Conservation (phyloP, 805 yeast species). For the Komagataella kurtzmanii region DNA sequence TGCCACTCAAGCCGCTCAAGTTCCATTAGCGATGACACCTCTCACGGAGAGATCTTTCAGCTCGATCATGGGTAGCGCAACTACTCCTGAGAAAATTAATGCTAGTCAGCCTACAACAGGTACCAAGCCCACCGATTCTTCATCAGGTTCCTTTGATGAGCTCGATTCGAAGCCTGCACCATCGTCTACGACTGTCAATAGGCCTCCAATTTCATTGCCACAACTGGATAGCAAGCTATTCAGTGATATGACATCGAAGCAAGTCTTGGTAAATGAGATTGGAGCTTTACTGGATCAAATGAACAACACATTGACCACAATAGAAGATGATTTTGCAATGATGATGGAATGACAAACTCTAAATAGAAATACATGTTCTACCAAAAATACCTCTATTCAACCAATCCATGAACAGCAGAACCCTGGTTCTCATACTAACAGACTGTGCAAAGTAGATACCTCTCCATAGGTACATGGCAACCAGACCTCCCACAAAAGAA, state of each 20-base stretch:
- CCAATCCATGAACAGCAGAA: slow-evolving; percentile 55
- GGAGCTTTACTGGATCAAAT: background rate
- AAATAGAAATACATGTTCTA: slow-evolving; percentile 11
- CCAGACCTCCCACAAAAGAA: slow-evolving; percentile 48
- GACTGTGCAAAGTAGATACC: slow-evolving; percentile 57
- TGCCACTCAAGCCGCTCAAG: slow-evolving; percentile 30
- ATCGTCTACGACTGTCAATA: background rate
- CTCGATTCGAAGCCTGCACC: background rate
- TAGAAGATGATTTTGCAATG: background rate
- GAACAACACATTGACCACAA: background rate
- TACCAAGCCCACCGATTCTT: background rate
- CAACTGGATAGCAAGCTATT: background rate
- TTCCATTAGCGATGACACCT: slow-evolving; percentile 70
- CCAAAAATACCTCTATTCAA: slow-evolving; percentile 46
- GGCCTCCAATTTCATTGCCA: background rate
- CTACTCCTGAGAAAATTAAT: background rate
- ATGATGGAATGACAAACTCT: background rate
- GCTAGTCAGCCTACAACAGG: background rate
- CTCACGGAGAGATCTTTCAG: slow-evolving; percentile 38
- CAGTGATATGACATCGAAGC: background rate
- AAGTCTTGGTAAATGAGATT: background rate
- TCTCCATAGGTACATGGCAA: slow-evolving; percentile 68
- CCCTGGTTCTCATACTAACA: slow-evolving; percentile 51
- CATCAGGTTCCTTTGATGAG: background rate
- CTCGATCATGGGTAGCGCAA: background rate